Evolutionary conservation across 164 flowering plant genomes (phyloP).

Genomic region (Macadamia integrifolia): DNA sequence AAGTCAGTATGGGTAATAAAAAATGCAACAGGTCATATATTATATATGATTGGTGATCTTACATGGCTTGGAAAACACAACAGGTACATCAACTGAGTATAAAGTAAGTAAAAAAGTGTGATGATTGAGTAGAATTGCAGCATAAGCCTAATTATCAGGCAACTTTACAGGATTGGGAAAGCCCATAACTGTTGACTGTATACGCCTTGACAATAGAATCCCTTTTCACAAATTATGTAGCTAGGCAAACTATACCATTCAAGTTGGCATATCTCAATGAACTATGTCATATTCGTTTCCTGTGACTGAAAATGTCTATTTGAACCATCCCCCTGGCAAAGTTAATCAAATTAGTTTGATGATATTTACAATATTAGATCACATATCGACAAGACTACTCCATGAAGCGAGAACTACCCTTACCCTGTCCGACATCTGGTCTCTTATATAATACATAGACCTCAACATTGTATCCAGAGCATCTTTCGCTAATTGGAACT

Average conservation of each 20-base stretch:
- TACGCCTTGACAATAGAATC: not conserved
- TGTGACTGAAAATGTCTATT: conserved; percentile 9
- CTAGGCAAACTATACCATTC: not conserved
- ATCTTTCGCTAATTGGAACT: conserved; percentile 58
- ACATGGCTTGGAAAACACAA: too few relatives aligned
- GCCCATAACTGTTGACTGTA: not conserved
- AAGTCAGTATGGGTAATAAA: too few relatives aligned
- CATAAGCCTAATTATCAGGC: not conserved
- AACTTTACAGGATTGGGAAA: not conserved
- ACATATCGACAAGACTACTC: too few relatives aligned
- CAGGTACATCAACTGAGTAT: too few relatives aligned
- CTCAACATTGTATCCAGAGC: conserved; percentile 50
- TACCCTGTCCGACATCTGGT: conserved; percentile 38
- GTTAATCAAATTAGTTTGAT: not conserved
- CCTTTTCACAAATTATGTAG: not conserved
- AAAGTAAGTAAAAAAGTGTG: too few relatives aligned
- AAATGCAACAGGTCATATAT: too few relatives aligned
- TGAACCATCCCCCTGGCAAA: conserved; percentile 11
- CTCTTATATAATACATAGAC: conserved; percentile 53
- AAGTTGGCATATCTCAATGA: not conserved
- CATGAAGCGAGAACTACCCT: conserved; percentile 3
- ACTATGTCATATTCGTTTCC: conserved; percentile 10
- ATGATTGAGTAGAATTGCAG: too few relatives aligned
- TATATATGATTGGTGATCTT: too few relatives aligned
- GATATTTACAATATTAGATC: too few relatives aligned